Percentiles rank a stretch among this genome's conserved stretches.
Evolutionary conservation across 371 early-diverging fungal genomes (phyloP).

Genomic region (Lichtheimia hyalospora): DNA sequence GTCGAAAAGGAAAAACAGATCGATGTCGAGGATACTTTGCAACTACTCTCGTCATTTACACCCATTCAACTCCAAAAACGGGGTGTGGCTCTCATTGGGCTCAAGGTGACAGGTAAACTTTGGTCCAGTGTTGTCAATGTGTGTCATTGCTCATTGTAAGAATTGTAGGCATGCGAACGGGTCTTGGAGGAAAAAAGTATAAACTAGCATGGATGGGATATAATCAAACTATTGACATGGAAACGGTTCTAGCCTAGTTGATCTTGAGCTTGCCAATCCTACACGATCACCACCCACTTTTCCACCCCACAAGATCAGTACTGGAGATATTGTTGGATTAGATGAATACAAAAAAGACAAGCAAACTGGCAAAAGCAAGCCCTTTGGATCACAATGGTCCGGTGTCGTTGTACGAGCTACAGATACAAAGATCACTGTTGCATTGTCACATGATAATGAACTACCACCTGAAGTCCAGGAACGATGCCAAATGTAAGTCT

Average conservation of each 20-base stretch:
- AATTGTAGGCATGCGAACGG: slow-evolving; percentile 61
- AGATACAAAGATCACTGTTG: slow-evolving; percentile 65
- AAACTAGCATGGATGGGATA: not conserved
- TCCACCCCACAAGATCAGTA: slow-evolving; percentile 65
- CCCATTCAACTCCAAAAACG: slow-evolving; percentile 68
- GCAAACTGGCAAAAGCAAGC: slow-evolving; percentile 22
- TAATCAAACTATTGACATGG: not conserved
- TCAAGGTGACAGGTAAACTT: slow-evolving; percentile 56
- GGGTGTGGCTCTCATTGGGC: slow-evolving; percentile 66
- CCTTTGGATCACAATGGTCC: slow-evolving; percentile 19
- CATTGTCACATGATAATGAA: slow-evolving; percentile 56
- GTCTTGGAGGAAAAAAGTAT: slow-evolving; percentile 76
- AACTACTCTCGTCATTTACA: slow-evolving; percentile 48
- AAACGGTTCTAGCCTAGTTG: slow-evolving; percentile 49
- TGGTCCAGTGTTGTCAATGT: not conserved
- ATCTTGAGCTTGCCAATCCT: slow-evolving; percentile 62
- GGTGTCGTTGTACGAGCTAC: slow-evolving; percentile 63
- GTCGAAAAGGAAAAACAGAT: slow-evolving; percentile 62
- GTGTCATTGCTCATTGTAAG: not conserved
- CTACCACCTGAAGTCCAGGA: slow-evolving; percentile 68
- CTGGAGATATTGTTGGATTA: slow-evolving; percentile 78
- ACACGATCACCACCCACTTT: slow-evolving; percentile 52
- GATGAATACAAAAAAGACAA: slow-evolving; percentile 61
- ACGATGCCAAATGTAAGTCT: slow-evolving; percentile 62
- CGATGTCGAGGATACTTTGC: slow-evolving; percentile 63